phyloP scores from a whole-genome alignment of 495 filamentous ascomycete species.

The Daldinia vernicosa region DNA sequence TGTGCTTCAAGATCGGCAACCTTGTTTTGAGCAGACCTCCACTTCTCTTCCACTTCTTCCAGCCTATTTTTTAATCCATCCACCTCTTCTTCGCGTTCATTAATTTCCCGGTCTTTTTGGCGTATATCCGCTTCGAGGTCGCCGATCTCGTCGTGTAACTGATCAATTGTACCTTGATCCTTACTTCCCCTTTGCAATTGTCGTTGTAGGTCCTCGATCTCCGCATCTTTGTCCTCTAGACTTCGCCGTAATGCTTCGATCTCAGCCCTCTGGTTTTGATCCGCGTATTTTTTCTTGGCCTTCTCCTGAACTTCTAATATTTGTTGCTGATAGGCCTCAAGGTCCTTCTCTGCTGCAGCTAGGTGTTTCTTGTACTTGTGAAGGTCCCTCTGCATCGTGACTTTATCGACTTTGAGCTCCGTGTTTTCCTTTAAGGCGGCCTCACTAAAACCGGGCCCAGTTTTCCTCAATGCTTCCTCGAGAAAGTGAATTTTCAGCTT shows the following conservation, averaged over 20 bases:
- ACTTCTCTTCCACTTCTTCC: slow-evolving; percentile 45
- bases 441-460: slow-evolving; percentile 86
- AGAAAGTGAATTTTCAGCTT: slow-evolving; percentile 85
- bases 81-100: slow-evolving; percentile 55
- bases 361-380: slow-evolving; percentile 83
- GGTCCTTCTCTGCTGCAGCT: slow-evolving; percentile 76
- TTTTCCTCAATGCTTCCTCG: slow-evolving; percentile 80
- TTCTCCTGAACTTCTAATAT: slow-evolving; percentile 82
- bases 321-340: slow-evolving; percentile 80
- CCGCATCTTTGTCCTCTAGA: slow-evolving; percentile 60
- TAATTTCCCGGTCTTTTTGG: slow-evolving; percentile 58
- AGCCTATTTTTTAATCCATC: slow-evolving; percentile 44
- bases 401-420: slow-evolving; percentile 88
- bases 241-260: slow-evolving; percentile 62
- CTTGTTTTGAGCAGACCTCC: slow-evolving; percentile 50
- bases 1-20: slow-evolving; percentile 65
- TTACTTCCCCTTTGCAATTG: slow-evolving; percentile 41
- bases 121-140: slow-evolving; percentile 67
- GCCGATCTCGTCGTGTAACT: slow-evolving; percentile 67
- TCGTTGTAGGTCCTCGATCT: slow-evolving; percentile 62
- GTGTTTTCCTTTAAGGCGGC: slow-evolving; percentile 91
- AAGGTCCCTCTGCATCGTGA: slow-evolving; percentile 87
- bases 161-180: slow-evolving; percentile 54
- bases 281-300: slow-evolving; percentile 74
- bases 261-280: slow-evolving; percentile 68